phyloP scores from a whole-genome alignment of 345 rosid genomes.

The Schrenkiella parvula region DNA sequence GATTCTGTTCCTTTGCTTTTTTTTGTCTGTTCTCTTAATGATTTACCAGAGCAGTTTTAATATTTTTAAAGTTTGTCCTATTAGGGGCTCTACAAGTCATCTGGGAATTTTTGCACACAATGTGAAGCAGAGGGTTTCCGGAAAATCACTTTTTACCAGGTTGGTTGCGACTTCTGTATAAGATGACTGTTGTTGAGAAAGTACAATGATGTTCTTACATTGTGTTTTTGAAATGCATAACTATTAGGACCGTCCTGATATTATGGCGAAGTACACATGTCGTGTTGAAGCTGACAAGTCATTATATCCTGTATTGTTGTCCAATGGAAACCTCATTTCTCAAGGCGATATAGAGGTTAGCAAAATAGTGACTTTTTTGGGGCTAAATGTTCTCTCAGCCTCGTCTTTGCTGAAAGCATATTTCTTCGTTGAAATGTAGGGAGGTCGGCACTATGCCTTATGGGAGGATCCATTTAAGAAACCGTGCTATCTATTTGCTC shows the following conservation, averaged over 20 bases:
- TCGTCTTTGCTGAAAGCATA: constrained; percentile 14
- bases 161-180: constrained; percentile 22
- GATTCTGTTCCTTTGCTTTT: not conserved
- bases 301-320: constrained; percentile 78
- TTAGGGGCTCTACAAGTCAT: constrained; percentile 94
- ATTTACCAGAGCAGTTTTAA: not conserved
- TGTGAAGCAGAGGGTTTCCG: constrained; percentile 99
- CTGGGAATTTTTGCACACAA: constrained; percentile 94
- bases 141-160: constrained; percentile 94
- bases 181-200: not conserved
- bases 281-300: constrained; percentile 90
- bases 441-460: constrained; percentile 78
- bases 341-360: constrained; percentile 80
- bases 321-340: constrained; percentile 87
- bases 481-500: constrained; percentile 92
- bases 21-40: not conserved
- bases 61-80: not conserved
- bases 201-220: constrained; percentile 14
- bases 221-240: constrained; percentile 21
- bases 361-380: not conserved
- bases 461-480: constrained; percentile 99
- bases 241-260: constrained; percentile 90
- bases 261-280: constrained; percentile 92
- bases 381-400: not conserved
- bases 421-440: constrained; percentile 42